Evolutionary conservation across 73 alveolate genomes (phyloP).

Genomic region (Vitrella brassicaformis): DNA sequence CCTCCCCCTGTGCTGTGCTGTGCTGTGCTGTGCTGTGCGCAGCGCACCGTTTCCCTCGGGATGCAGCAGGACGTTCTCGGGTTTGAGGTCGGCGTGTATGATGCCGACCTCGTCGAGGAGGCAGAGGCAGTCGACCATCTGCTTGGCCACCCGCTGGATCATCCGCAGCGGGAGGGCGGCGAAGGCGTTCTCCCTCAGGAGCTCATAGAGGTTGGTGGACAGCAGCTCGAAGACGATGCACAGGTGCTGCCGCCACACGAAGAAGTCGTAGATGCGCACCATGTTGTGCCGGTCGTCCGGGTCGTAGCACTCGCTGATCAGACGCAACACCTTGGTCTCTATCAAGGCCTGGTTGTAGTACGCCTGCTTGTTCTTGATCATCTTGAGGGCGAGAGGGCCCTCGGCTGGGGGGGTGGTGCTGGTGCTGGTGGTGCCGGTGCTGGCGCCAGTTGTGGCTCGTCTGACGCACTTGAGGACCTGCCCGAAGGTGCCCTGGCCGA

Average conservation of each 20-base stretch:
- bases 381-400: slow-evolving; percentile 46
- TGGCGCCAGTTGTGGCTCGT: no score
- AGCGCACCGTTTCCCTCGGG: no score
- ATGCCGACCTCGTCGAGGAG: slow-evolving; percentile 33
- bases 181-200: slow-evolving; percentile 40
- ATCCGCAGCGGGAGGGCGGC: slow-evolving; percentile 30
- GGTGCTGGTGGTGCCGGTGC: no score
- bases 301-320: slow-evolving; percentile 40
- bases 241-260: slow-evolving; percentile 47
- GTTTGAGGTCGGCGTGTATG: slow-evolving; percentile 61
- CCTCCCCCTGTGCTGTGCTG: no score
- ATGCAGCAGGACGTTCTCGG: slow-evolving; percentile 43
- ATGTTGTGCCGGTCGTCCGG: slow-evolving; percentile 41
- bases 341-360: slow-evolving; percentile 43
- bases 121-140: slow-evolving; percentile 34
- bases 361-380: slow-evolving; percentile 50
- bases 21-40: no score
- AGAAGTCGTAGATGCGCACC: slow-evolving; percentile 52
- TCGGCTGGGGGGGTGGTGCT: slow-evolving; percentile 7
- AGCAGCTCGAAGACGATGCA: slow-evolving; percentile 64
- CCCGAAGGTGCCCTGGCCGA: slow-evolving; percentile 60
- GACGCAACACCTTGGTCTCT: slow-evolving; percentile 41
- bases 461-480: slow-evolving; percentile 56
- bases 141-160: slow-evolving; percentile 21
- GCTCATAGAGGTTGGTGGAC: slow-evolving; percentile 46